Percentiles rank a stretch among this genome's conserved stretches.
phyloP scores from a whole-genome alignment of 2,329 filamentous ascomycete genomes.

The Penicillium verrucosum region DNA sequence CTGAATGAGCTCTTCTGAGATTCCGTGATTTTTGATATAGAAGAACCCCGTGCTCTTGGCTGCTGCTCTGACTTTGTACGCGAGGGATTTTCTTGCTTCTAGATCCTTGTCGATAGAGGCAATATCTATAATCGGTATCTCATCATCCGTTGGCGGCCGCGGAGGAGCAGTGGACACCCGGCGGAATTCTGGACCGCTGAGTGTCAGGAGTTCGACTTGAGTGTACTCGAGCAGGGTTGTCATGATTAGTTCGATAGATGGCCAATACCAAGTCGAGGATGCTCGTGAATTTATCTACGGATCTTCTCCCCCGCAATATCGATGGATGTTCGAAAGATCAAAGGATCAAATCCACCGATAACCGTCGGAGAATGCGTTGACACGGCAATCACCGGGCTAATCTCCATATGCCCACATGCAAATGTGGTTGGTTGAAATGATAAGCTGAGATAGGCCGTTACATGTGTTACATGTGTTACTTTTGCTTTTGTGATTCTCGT shows the following conservation, averaged over 20 bases:
- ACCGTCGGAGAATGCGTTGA: background rate
- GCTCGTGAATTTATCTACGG: background rate
- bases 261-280: background rate
- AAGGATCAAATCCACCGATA: background rate
- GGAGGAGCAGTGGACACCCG: conserved; percentile 44
- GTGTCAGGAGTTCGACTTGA: conserved; percentile 46
- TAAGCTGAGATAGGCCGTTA: background rate
- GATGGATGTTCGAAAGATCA: background rate
- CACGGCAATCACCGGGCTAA: background rate
- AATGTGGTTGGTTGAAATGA: background rate
- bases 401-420: background rate
- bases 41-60: conserved; percentile 55
- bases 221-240: conserved; percentile 23
- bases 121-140: conserved; percentile 57
- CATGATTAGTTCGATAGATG: background rate
- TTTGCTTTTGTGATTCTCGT: background rate
- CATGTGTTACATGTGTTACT: background rate
- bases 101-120: conserved; percentile 38
- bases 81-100: conserved; percentile 40
- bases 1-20: conserved; percentile 30
- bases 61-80: conserved; percentile 44
- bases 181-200: conserved; percentile 46
- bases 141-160: conserved; percentile 39
- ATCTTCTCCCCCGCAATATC: background rate
- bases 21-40: conserved; percentile 53